Evolutionary conservation across 2,329 filamentous ascomycete species (phyloP).

Genomic region (Diaporthe longicolla): DNA sequence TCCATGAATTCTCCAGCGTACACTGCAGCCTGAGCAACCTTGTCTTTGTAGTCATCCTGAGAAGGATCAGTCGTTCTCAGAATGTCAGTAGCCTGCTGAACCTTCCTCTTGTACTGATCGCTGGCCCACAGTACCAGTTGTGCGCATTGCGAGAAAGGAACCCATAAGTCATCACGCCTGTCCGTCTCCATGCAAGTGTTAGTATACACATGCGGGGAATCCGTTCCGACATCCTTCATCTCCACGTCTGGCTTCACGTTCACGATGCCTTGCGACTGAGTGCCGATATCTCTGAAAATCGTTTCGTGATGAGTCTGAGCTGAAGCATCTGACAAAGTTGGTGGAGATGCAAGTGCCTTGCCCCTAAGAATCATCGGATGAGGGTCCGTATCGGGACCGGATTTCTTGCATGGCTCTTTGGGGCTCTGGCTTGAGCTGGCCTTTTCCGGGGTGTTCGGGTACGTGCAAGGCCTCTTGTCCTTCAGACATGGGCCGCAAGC

Average conservation of each 20-base stretch:
- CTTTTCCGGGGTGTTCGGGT: background rate
- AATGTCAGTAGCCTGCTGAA: slow-evolving; percentile 2
- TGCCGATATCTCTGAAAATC: background rate
- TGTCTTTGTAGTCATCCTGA: background rate
- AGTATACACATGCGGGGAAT: background rate
- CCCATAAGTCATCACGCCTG: background rate
- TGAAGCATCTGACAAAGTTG: background rate
- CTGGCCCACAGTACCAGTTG: background rate
- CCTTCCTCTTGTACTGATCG: background rate
- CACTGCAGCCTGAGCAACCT: background rate
- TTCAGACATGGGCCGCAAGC: slow-evolving; percentile 29
- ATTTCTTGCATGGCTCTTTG: background rate
- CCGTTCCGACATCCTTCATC: slow-evolving; percentile 1
- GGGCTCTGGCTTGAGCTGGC: background rate
- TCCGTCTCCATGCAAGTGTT: background rate
- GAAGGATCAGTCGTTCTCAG: background rate
- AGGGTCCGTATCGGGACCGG: background rate
- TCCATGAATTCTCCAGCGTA: background rate
- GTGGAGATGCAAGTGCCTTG: no score
- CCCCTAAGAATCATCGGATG: background rate
- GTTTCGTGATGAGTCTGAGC: background rate
- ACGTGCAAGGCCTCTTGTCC: slow-evolving; percentile 9
- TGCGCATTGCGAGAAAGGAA: slow-evolving; percentile 2
- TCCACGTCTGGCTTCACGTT: background rate
- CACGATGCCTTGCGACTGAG: background rate